Base-by-base conservation (phyloP, 371 early-diverging fungal genomes). In the Capniomyces stellatus region DNA sequence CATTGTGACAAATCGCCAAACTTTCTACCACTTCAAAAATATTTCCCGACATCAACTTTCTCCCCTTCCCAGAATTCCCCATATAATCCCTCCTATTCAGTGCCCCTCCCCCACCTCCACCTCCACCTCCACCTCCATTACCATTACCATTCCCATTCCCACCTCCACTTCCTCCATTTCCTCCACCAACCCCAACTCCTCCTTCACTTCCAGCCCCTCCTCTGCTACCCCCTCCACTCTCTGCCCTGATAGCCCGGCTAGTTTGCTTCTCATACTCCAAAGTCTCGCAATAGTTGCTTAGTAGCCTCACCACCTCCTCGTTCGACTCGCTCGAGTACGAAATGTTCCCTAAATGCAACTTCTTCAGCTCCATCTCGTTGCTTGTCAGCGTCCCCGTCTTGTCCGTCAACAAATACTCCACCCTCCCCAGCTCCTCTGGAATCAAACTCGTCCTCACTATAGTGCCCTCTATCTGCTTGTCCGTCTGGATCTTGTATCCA, bases 361-460 rank as follows among this genome's bases (percentile, higher is more conserved):
- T 89, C 64, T 92, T 93, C 55, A 99, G 75, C 58, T 91, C 93
- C 99, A 99, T 99, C 56, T 92, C 90, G 67, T 99, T 99, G 63
- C 93, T 77, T n/a, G 99, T 99, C 59, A 99, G 66, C 8, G 99
- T 99, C 8, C 99, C 99, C 2, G 99, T 99, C 62, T 99, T 99
- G 64, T 99, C 99, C 1, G 93, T 86, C 52, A 99, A 66, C 13
- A 99, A 66, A 65, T 97, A 99, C 51, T 90, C 89, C 22, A 99
- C 85, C 23, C 96, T 76, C 2, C 98, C 99, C 0, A 99, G 77
- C 64, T 99, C 99, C 70, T 99, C 99, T n/a, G 97, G 94, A n/a
- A 98, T 81, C 30, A 89, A 89, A 53, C 85, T 85, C 18, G 90
- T 95, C 28, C 98, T 75, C 8, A 97, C 95, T 42, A 95, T 82